Evolutionary conservation across 345 rosid species (phyloP).

Genomic region (Microthlaspi erraticum): DNA sequence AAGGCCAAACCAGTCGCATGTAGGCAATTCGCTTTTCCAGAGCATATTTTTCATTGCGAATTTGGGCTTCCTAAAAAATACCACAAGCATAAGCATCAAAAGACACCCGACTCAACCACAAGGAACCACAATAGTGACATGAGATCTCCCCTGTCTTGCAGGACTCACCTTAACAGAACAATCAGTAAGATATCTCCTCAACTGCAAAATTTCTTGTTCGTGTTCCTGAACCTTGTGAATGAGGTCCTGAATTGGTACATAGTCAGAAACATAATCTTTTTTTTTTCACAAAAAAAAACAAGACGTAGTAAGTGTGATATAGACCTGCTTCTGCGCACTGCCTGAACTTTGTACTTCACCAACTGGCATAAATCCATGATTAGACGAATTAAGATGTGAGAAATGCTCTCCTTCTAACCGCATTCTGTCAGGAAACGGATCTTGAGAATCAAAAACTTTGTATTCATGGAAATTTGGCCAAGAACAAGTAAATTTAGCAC

Average conservation of each 20-base stretch:
- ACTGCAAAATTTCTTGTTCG: constrained; percentile 79
- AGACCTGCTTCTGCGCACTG: constrained; percentile 81
- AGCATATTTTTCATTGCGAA: constrained; percentile 77
- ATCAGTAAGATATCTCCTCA: constrained; percentile 74
- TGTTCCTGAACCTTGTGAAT: constrained; percentile 62
- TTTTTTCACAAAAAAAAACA: constrained; percentile 8
- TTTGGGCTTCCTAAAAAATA: constrained; percentile 76
- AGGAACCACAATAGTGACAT: constrained; percentile 27
- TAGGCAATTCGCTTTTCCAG: constrained; percentile 88
- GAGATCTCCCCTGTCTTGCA: constrained; percentile 62
- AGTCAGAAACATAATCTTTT: constrained; percentile 10
- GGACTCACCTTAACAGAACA: constrained; percentile 79
- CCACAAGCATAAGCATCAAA: constrained; percentile 48
- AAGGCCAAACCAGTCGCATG: constrained; percentile 84
- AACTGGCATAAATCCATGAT: constrained; percentile 61
- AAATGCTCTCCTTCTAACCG: constrained; percentile 61
- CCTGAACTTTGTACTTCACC: constrained; percentile 61
- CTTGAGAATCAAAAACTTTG: constrained; percentile 27
- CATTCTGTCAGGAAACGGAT: constrained; percentile 52
- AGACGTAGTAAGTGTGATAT: constrained; percentile 30
- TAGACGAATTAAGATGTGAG: constrained; percentile 45
- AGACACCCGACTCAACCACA: constrained; percentile 23
- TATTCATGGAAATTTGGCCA: constrained; percentile 1
- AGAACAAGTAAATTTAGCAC: constrained; percentile 11
- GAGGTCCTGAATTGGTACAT: constrained; percentile 57